Percentiles rank a stretch among this genome's conserved stretches.
Evolutionary conservation across 495 filamentous ascomycete species (phyloP).

Genomic region (Umbilicaria muhlenbergii): DNA sequence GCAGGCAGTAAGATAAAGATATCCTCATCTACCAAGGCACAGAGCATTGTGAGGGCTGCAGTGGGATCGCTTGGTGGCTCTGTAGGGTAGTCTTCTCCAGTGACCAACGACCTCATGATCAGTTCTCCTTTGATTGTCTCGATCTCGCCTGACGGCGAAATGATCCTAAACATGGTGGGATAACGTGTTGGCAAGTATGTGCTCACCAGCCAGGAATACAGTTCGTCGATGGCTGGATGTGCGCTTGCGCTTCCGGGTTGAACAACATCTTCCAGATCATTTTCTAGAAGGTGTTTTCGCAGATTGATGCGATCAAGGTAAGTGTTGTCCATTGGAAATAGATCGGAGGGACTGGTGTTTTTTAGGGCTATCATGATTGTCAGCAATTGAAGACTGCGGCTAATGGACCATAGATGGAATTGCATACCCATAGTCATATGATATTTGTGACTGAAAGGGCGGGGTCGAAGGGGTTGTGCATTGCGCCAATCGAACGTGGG

Average conservation of each 20-base stretch:
- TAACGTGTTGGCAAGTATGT: constrained; percentile 52
- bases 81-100: constrained; percentile 7
- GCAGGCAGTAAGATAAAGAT: constrained; percentile 56
- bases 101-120: constrained; percentile 32
- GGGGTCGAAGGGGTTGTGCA: constrained; percentile 41
- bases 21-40: constrained; percentile 54
- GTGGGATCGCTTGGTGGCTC: constrained; percentile 8
- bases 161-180: constrained; percentile 42
- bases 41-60: constrained; percentile 33
- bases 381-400: constrained; percentile 5
- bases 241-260: constrained; percentile 26
- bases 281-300: constrained; percentile 4
- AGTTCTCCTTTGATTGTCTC: constrained; percentile 24
- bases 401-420: neutral
- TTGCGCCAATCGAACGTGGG: constrained; percentile 41
- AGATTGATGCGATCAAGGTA: constrained; percentile 41
- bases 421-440: constrained; percentile 56
- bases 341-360: constrained; percentile 37
- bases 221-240: constrained; percentile 39
- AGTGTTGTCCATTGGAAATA: constrained; percentile 50
- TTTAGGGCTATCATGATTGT: constrained; percentile 26
- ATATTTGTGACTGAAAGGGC: constrained; percentile 57
- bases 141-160: constrained; percentile 11
- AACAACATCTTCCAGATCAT: constrained; percentile 30
- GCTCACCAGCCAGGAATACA: constrained; percentile 46